Base-by-base conservation (phyloP, 257 asterid genomes). In the Solanum paucissectum region DNA sequence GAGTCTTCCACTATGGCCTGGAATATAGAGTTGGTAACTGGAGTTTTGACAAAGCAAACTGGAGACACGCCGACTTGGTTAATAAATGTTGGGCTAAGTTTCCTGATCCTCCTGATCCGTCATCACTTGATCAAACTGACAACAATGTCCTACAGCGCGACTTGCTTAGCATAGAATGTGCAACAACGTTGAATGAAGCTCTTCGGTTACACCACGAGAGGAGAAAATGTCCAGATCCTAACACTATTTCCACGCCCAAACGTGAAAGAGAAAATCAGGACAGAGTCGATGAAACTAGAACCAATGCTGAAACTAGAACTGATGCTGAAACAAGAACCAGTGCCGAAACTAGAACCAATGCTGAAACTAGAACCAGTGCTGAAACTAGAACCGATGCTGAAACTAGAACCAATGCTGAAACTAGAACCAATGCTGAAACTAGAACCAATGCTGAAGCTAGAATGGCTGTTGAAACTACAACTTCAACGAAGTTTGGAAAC, bases 1-100 rank as follows among this genome's bases (percentile, higher is more conserved):
- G 96, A 91, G 98, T 96, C 69, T 94, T 95, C 83, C 99, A 97
- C 89, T 96, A 97, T 14, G 98, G 98, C 58, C 84, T 97, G 92
- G 99, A 97, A 77, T 97, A 94, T 88, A 86, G 94, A 87, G 96
- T 97, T 44, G 96, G 98, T 34, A 89, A 93, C 84, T 94, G 98
- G 99, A 96, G 97, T 86, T 97, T 96, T 64, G 99, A 97, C 85
- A 97, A 97, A 94, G 99, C 99, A 38, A 94, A 94, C 88, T 96
- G 95, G 96, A 93, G 98, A 86, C 96, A 91, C 27, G 84, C 89
- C 23, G 98, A 95, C 68, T 90, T 96, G 83, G 96, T 91, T 32
- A 91, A 92, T 88, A 92, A 90, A 89, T 97, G 99, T 86, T 92
- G 99, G 99, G 93, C 92, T 21, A 94, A 88, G 89, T 96, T 97